A percentile compares a stretch with the other conserved stretches of the same genome.
Conservation (phyloP, 176 grass and related monocot genomes). For the Carex pumila region DNA sequence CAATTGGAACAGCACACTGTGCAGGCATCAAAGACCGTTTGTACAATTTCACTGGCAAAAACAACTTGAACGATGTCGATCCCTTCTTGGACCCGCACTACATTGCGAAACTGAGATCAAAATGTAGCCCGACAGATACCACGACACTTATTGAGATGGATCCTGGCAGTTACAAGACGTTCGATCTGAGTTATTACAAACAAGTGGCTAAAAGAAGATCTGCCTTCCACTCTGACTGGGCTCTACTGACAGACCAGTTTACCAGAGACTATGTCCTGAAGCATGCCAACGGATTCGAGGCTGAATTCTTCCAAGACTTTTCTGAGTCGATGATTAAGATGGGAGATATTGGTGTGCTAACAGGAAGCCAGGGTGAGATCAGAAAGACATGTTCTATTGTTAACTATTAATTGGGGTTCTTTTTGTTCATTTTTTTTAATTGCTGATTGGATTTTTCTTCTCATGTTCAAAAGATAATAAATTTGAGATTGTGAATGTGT, state of each 20-base stretch:
- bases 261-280: constrained; percentile 53
- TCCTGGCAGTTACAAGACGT: constrained; percentile 60
- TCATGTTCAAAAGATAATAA: background rate
- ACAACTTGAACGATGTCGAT: constrained; percentile 26
- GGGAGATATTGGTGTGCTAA: constrained; percentile 48
- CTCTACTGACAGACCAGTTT: constrained; percentile 32
- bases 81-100: constrained; percentile 50
- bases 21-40: constrained; percentile 29
- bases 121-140: constrained; percentile 34
- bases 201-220: constrained; percentile 36
- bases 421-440: background rate
- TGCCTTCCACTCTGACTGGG: constrained; percentile 58
- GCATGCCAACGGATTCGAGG: constrained; percentile 29
- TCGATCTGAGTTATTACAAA: constrained; percentile 64
- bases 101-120: constrained; percentile 28
- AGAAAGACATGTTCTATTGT: constrained; percentile 50
- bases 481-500: background rate
- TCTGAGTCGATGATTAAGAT: constrained; percentile 57
- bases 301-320: constrained; percentile 54
- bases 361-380: constrained; percentile 45
- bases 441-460: background rate
- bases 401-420: constrained; percentile 3
- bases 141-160: constrained; percentile 65
- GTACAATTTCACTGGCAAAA: constrained; percentile 47
- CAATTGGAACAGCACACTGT: constrained; percentile 56